Evolutionary conservation across 2,329 filamentous ascomycete species (phyloP), one percentile per base, ranked within the genome.

Genomic region (Botrytis hyacinthi): DNA sequence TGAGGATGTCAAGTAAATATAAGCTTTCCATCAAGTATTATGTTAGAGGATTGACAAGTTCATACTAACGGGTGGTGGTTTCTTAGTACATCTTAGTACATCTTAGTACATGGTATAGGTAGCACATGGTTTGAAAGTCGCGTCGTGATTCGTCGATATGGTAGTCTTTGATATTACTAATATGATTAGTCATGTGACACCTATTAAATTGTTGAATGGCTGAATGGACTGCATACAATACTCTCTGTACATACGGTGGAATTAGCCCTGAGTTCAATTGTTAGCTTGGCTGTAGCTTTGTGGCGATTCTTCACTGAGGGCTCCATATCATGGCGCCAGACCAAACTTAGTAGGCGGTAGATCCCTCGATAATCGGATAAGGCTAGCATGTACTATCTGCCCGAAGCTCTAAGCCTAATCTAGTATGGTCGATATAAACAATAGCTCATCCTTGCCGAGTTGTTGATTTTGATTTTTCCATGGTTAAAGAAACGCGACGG

Each of bases 381-480:
- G 35, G 46, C 35, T 54, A 54, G 9, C n/a, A 18, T 6, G 16
- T 16, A 26, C 9, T 5, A 18, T 69, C 37, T 69, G n/a, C 48
- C 66, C 20, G 4, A 0, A 4, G 1, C n/a, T 5, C 37, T 69
- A 69, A 68, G 46, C 48, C 7, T 4, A 29, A 57, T 57, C 16
- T 4, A 14, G 66, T 42, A 68, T 42, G 1, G 35, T 18, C 1
- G 5, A 2, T 40, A 18, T 7, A 9, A 14, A n/a, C 29, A 35
- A 35, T 16, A 66, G 62, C 62, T 66, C 14, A 66, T 46, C 62
- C 42, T 65, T 65, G 62, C 40, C 62, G 20, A 46, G 42, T 65
- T 32, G 42, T 65, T 65, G 40, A 65, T 65, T 63, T 63, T 63
- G n/a, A 44, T 63, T 63, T 63, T 63, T 26, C 26, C 32, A 65